A percentile compares a stretch with the other conserved stretches of the same genome.
phyloP scores from a whole-genome alignment of 345 rosid genomes.

The Eucalyptus cloeziana region DNA sequence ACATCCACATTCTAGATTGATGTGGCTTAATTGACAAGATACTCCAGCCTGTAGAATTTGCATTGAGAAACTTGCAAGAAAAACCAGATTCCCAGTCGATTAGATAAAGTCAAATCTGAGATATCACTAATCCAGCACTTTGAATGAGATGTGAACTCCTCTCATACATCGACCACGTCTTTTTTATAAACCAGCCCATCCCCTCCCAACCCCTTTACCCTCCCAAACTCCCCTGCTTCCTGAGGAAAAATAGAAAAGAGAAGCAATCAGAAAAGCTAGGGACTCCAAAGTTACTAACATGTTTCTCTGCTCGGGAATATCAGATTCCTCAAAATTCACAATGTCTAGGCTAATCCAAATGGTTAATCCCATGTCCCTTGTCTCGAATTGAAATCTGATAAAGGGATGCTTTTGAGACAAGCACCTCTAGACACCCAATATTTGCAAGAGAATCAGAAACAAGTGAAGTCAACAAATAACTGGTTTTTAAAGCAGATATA shows the following conservation, averaged over 20 bases:
- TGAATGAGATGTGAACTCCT: not conserved
- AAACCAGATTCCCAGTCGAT: not conserved
- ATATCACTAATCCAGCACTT: not conserved
- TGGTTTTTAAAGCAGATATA: not conserved
- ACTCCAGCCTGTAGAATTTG: not conserved
- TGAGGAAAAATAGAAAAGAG: not conserved
- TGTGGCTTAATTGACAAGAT: not conserved
- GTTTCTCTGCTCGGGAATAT: not conserved
- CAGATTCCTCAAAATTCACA: not conserved
- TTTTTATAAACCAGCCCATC: not conserved
- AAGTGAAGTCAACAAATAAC: conserved; percentile 3
- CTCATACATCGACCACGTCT: not conserved
- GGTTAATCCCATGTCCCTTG: not conserved
- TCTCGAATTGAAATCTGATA: not conserved
- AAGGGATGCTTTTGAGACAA: not conserved
- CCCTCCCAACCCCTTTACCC: not conserved
- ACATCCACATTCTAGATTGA: not conserved
- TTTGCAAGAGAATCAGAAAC: not conserved
- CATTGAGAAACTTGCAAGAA: not conserved
- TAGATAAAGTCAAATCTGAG: not conserved
- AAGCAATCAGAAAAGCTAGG: not conserved
- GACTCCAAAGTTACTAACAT: not conserved
- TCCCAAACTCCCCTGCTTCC: not conserved
- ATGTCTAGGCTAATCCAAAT: not conserved
- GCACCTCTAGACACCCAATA: not conserved